Base-by-base conservation (phyloP, 139 green algal genomes). In the Chlamydomonas schloesseri region DNA sequence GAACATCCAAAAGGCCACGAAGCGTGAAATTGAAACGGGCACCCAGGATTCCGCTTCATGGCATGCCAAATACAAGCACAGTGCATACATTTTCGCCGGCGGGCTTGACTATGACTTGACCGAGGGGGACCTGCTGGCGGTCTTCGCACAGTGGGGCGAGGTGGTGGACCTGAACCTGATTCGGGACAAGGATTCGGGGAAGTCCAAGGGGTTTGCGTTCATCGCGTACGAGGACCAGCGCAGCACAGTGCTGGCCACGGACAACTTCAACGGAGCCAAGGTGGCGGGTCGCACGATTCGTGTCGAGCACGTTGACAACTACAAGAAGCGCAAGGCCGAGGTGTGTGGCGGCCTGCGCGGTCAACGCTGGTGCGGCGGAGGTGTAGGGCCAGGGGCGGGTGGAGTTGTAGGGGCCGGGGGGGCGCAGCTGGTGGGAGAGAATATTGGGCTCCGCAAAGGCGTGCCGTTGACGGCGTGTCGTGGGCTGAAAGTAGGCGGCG, bases 271-370 rank as follows among this genome's bases (percentile, higher is more conserved):
- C 81, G 98, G 98, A 21, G 93, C 96, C 0, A 93, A 82, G 11
- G 96, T 99, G 28, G 91, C 89, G 0, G 95, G 95, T 0, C 92
- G 98, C 26, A 96, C 88, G 23, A 88, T 99, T 4, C 79, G 92
- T 0, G 98, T 99, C 65, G 97, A 99, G 83, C 98, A 99, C 84
- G 97, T 99, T 13, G 95, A 97, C 82, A 97, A 99, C 85, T 99
- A 99, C 89, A 98, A 96, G 88, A 95, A 94, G 71, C 94, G 97
- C 67, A 91, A 94, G 29, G 95, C 94, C 55, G 94, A 98, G 91
- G 92, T 96, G 82, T 0, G n/a, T n/a, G n/a, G n/a, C n/a, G n/a
- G n/a, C n/a, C n/a, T n/a, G 81, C 28, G 18, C 55, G 55, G 55
- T 23, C 20, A 5, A 28, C 18, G 55, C 55, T 34, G 14, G 24